Evolutionary conservation across 1,139 yeast genomes (phyloP).

Genomic region (Candida labiduridarum): DNA sequence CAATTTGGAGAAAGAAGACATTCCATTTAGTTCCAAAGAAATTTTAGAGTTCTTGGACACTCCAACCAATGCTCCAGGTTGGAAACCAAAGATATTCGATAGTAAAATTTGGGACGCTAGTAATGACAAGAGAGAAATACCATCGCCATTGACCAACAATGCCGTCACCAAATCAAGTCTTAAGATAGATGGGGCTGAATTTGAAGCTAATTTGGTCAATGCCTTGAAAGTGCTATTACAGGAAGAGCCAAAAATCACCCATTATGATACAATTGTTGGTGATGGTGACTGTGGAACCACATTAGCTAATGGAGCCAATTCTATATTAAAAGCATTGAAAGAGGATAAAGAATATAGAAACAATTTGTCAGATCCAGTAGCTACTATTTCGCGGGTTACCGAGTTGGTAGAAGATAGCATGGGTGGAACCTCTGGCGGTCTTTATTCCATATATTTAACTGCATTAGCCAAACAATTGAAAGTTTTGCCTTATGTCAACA

Average conservation of each 20-base stretch:
- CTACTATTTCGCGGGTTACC: conserved; percentile 56
- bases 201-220: conserved; percentile 39
- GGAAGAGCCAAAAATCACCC: conserved; percentile 80
- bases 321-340: conserved; percentile 58
- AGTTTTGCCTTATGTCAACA: conserved; percentile 36
- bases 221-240: conserved; percentile 55
- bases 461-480: conserved; percentile 39
- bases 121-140: conserved; percentile 18
- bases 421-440: conserved; percentile 98
- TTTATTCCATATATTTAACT: conserved; percentile 77
- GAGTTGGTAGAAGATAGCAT: conserved; percentile 82
- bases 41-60: conserved; percentile 59
- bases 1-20: conserved; percentile 37
- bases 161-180: conserved; percentile 33
- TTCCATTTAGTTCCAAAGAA: conserved; percentile 26
- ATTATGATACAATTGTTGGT: conserved; percentile 86
- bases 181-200: conserved; percentile 41
- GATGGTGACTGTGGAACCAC: conserved; percentile 98
- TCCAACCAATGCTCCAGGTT: conserved; percentile 79
- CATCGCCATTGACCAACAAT: conserved; percentile 35
- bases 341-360: conserved; percentile 32
- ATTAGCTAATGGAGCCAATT: conserved; percentile 77
- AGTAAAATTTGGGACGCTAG: conserved; percentile 28
- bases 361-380: conserved; percentile 40
- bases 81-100: conserved; percentile 55